phyloP scores from a whole-genome alignment of 371 early-diverging fungal genomes.

The Actinomortierella wolfii region DNA sequence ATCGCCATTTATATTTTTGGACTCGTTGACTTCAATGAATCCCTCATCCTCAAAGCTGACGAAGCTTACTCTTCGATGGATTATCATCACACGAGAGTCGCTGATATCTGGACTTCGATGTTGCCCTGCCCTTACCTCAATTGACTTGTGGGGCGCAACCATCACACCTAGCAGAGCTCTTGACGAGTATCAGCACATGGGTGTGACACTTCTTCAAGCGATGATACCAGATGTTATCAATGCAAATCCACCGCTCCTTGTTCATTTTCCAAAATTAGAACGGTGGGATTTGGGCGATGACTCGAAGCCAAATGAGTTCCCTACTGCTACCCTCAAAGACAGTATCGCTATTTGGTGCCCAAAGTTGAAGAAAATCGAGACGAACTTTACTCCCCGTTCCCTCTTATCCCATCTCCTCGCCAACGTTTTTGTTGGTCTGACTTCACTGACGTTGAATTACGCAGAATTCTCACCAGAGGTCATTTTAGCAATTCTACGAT shows the following conservation, averaged over 20 bases:
- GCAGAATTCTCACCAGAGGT: too few species aligned
- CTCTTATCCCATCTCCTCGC: neutral
- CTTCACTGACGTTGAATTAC: neutral
- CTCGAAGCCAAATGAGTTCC: neutral
- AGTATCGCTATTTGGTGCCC: neutral
- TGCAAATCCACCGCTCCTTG: neutral
- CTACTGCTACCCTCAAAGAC: neutral
- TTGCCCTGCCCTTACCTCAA: too few species aligned
- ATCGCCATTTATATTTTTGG: too few species aligned
- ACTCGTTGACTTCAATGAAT: too few species aligned
- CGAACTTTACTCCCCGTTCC: neutral
- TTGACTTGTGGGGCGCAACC: too few species aligned
- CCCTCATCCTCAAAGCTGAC: too few species aligned
- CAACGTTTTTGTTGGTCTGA: neutral
- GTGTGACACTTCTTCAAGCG: neutral
- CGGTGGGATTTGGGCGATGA: neutral
- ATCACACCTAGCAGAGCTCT: neutral
- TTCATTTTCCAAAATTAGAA: slow-evolving; percentile 9
- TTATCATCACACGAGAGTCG: too few species aligned
- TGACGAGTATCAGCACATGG: neutral
- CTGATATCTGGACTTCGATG: too few species aligned
- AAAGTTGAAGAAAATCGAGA: neutral
- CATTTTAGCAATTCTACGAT: too few species aligned
- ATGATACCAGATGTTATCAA: neutral
- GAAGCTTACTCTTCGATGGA: too few species aligned